Base-by-base conservation (phyloP, 1,284 basidiomycete genomes). In the Puccinia polysora region DNA sequence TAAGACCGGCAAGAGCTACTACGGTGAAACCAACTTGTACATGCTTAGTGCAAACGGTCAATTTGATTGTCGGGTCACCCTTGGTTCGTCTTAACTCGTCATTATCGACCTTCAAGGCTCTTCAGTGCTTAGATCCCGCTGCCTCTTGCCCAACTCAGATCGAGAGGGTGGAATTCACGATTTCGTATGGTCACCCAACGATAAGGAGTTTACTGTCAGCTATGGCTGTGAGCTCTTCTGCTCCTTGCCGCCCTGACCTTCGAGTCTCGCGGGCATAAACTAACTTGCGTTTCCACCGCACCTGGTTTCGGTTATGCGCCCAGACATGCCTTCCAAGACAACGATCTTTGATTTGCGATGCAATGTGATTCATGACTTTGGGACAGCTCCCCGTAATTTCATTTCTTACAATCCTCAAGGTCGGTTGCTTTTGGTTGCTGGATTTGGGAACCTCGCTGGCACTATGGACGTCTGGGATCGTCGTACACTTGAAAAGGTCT, bases 81-180 rank as follows among this genome's bases (percentile, higher is more conserved):
- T 97, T 47, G 82, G 81, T 81, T 52, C 74, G 80, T 63, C n/a
- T 34, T 28, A 10, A 43, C 4, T 43, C 23, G 25, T 45, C 36
- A 32, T 40, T 55, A 12, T 60, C 40, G 25, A 14, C 18, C 25
- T 5, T 56, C 45, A 12, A 1, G 15, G n/a, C 20, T 1, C 14
- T 40, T 7, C 2, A 38, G 6, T 34, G 10, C 28, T 49, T 36
- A 45, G 25, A 28, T 18, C n/a, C 43, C 20, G 6, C 47, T 36
- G 34, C 60, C 36, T 2, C 1, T 72, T 60, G 14, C 50, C 55
- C 18, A 25, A 3, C 15, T 23, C 74, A 81, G 94, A 97, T 82
- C 97, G 96, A 83, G 94, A 97, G 75, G 96, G 96, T 0, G 93
- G 93, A 0, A 92, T 98, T 75, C 93, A 97, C 78, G 95, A 97